Base-by-base conservation (phyloP, 331 rosid genomes). In the Malus hybrid region DNA sequence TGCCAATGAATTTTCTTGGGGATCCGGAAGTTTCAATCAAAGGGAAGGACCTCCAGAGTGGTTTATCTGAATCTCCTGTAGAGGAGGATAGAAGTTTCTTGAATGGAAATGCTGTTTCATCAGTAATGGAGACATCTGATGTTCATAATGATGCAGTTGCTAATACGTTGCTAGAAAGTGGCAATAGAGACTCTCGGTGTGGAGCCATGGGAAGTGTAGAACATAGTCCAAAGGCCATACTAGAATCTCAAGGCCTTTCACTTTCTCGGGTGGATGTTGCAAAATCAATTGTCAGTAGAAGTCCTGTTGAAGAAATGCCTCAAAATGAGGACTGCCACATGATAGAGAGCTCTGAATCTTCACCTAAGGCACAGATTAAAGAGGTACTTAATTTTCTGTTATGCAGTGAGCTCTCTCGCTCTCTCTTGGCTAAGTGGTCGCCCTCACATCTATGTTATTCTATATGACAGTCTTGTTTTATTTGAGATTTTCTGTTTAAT, bases 321-420 rank as follows among this genome's bases (percentile, higher is more conserved):
- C 65, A 62, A 73, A 70, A 71, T 5, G 46, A 65, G 79, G 86
- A 83, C 70, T 65, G 61, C 67, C 44, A 56, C 70, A 18, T 78
- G 69, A 61, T 74, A 63, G 86, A 81, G 65, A 77, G 73, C 29
- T 77, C 81, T 71, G 57, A 77, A 71, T 80, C 73, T 73, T 82
- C 87, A 76, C 73, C 27, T 66, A 72, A 76, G 57, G 69, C 70
- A 79, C 85, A 73, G 59, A 64, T 48, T 57, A 74, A 86, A 77
- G 82, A 87, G 99, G 97, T 94, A 87, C 71, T 52, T 52, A 52
- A 7, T 61, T 64, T 79, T 79, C 76, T 75, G 61, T 64, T 76
- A 44, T 44, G 57, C 20, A 15, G 20, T 52, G 57, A 52, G 0
- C 10, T 65, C 56, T 66, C 5, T 61, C 34, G 0, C 12, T 62